phyloP scores from a whole-genome alignment of 1,284 basidiomycete species.

The Tremellales sp. region DNA sequence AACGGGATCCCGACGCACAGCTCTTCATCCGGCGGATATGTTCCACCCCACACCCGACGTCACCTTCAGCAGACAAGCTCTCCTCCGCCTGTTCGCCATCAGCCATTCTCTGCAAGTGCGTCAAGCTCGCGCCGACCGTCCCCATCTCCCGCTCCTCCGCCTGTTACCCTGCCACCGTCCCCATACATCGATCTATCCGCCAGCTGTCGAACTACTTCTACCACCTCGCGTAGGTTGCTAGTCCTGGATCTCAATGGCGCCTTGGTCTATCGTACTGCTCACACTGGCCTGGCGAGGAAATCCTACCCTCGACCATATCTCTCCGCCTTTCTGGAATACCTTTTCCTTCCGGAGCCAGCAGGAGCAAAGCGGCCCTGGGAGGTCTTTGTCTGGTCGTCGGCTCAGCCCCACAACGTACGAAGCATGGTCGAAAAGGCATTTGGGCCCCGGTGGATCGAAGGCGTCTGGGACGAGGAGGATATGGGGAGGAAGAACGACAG shows the following conservation, averaged over 20 bases:
- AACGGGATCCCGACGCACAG: no score
- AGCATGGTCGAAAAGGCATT: constrained; percentile 43
- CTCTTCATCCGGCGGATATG: no score
- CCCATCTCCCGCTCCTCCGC: constrained; percentile 1
- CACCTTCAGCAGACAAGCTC: no score
- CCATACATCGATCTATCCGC: constrained; percentile 20
- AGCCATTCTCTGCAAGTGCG: no score
- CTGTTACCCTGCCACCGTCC: constrained; percentile 9
- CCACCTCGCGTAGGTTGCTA: constrained; percentile 34
- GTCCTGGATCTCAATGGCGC: constrained; percentile 48
- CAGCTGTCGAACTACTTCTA: background rate
- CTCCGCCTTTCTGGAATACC: constrained; percentile 39
- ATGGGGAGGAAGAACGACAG: constrained; percentile 9
- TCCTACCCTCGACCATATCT: constrained; percentile 44
- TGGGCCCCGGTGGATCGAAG: constrained; percentile 27
- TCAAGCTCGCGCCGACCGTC: background rate
- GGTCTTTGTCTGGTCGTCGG: constrained; percentile 46
- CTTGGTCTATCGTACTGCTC: constrained; percentile 34
- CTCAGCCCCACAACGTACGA: constrained; percentile 46
- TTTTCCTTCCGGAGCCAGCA: constrained; percentile 32
- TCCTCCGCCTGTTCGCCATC: no score
- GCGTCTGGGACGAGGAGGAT: constrained; percentile 30
- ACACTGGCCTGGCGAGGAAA: constrained; percentile 10
- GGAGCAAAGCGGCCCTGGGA: constrained; percentile 30
- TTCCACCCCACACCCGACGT: no score